Evolutionary conservation across 306 rosid genomes (phyloP).

Genomic region (Amphicarpaea edgeworthii): DNA sequence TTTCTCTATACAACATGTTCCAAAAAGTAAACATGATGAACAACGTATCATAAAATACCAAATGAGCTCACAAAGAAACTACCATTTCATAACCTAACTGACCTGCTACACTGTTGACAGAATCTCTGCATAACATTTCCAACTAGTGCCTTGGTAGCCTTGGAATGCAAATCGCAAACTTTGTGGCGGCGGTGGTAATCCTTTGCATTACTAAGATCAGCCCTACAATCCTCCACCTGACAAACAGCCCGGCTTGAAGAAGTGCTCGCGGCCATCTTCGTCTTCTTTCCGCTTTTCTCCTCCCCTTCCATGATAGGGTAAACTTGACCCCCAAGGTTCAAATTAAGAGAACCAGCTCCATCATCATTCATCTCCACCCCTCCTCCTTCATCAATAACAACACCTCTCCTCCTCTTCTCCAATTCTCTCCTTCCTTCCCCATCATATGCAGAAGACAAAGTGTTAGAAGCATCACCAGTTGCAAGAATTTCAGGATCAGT

Average conservation of each 20-base stretch:
- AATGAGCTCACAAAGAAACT: constrained; percentile 25
- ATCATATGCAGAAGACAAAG: constrained; percentile 63
- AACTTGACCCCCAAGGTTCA: constrained; percentile 76
- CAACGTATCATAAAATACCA: constrained; percentile 27
- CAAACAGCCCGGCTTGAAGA: constrained; percentile 78
- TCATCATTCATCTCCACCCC: constrained; percentile 62
- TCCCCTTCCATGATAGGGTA: constrained; percentile 72
- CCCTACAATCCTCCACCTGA: constrained; percentile 93
- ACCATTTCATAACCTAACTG: constrained; percentile 48
- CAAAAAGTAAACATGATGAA: neutral
- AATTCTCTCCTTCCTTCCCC: constrained; percentile 67
- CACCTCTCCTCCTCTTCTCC: constrained; percentile 73
- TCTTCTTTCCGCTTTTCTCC: constrained; percentile 76
- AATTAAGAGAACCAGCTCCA: constrained; percentile 67
- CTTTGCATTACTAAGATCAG: constrained; percentile 86
- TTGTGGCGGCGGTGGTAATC: constrained; percentile 88
- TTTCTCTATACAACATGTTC: neutral
- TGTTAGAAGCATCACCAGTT: constrained; percentile 57
- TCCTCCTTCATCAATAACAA: constrained; percentile 55
- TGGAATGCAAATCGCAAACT: constrained; percentile 91
- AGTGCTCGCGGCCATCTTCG: constrained; percentile 63
- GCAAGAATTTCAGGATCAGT: constrained; percentile 57
- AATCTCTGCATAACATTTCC: constrained; percentile 89
- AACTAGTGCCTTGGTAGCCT: constrained; percentile 78
- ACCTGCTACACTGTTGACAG: constrained; percentile 99